Evolutionary conservation across 805 yeast genomes (phyloP).

Genomic region (Priceomyces medius): DNA sequence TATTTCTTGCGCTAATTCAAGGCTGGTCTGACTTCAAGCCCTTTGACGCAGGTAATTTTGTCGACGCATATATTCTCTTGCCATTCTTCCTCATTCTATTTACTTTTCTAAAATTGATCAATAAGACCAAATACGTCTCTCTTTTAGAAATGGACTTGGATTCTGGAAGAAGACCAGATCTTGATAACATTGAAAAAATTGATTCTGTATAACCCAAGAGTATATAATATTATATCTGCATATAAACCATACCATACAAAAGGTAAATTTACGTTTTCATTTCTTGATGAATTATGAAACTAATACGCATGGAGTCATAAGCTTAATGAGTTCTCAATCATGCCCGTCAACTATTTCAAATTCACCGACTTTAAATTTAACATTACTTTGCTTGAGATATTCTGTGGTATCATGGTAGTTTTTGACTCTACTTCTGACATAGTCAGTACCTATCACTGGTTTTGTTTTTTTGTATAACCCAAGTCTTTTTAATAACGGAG

Average conservation of each 20-base stretch:
- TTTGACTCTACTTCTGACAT: slow-evolving; percentile 27
- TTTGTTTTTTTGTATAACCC: slow-evolving; percentile 25
- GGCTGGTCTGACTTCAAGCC: slow-evolving; percentile 67
- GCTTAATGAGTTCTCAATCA: too few relatives aligned
- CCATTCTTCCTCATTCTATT: slow-evolving; percentile 53
- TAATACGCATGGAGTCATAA: too few relatives aligned
- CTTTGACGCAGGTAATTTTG: slow-evolving; percentile 44
- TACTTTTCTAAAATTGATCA: slow-evolving; percentile 36
- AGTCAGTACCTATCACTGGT: slow-evolving; percentile 28
- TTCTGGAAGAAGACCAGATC: slow-evolving; percentile 48
- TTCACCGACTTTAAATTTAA: slow-evolving; percentile 27
- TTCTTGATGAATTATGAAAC: too few relatives aligned
- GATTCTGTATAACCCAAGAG: too few relatives aligned
- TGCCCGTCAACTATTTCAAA: slow-evolving; percentile 29
- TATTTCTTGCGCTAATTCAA: slow-evolving; percentile 57
- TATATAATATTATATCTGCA: too few relatives aligned
- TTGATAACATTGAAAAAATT: slow-evolving; percentile 11
- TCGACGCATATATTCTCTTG: slow-evolving; percentile 61
- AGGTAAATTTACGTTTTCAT: too few relatives aligned
- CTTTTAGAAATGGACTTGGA: slow-evolving; percentile 48
- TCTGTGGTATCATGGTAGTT: slow-evolving; percentile 24
- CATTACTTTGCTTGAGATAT: slow-evolving; percentile 23
- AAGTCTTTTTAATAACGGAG: slow-evolving; percentile 29
- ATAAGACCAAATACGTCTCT: slow-evolving; percentile 42
- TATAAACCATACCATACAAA: too few relatives aligned